Evolutionary conservation across 140 eudicot genomes (phyloP).

Genomic region (Anethum foeniculum): DNA sequence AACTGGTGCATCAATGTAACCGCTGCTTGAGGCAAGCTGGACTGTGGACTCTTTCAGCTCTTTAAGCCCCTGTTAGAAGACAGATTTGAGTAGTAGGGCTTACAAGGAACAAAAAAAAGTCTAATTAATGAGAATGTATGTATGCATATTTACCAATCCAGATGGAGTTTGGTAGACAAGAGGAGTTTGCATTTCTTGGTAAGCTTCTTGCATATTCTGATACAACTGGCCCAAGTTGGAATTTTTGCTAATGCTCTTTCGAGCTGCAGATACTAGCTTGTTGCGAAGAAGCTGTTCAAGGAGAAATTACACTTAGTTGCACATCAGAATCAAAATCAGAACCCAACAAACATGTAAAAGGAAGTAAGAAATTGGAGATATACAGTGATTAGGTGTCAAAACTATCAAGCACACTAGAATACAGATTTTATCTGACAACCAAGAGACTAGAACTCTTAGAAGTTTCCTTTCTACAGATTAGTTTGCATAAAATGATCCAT

Average conservation of each 20-base stretch:
- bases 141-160: constrained; percentile 44
- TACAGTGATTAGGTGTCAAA: not conserved
- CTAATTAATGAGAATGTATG: not conserved
- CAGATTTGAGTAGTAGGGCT: not conserved
- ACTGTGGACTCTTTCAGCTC: constrained; percentile 86
- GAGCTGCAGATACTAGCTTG: constrained; percentile 82
- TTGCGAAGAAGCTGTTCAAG: constrained; percentile 78
- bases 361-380: not conserved
- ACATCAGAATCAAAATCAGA: not conserved
- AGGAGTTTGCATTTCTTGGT: constrained; percentile 88
- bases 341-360: not conserved
- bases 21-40: constrained; percentile 62
- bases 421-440: not conserved
- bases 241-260: constrained; percentile 63
- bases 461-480: not conserved
- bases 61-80: constrained; percentile 60
- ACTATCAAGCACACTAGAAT: not conserved
- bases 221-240: constrained; percentile 73
- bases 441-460: not conserved
- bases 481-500: not conserved
- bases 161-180: constrained; percentile 85
- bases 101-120: not conserved
- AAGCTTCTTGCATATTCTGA: constrained; percentile 71
- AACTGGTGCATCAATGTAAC: constrained; percentile 77
- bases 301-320: constrained; percentile 1